Evolutionary conservation across 164 flowering plant species (phyloP).

Genomic region (Liriodendron chinense): DNA sequence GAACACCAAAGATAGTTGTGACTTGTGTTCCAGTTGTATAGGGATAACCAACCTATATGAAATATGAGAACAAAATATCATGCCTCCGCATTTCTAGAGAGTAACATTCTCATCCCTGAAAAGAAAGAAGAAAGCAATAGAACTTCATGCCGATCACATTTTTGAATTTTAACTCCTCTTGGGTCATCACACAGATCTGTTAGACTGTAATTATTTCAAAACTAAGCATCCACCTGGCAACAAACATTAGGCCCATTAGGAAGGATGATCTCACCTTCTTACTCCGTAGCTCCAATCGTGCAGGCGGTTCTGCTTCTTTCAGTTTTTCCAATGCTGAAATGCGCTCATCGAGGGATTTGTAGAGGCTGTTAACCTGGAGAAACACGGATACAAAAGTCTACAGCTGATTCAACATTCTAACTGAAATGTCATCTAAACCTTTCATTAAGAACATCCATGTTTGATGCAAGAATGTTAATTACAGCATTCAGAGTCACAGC

Average conservation of each 20-base stretch:
- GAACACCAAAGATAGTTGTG: too few relatives aligned
- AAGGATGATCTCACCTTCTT: conserved; percentile 14
- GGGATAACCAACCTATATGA: too few relatives aligned
- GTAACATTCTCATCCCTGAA: background rate
- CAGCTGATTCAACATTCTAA: background rate
- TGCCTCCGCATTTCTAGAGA: background rate
- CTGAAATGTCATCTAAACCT: background rate
- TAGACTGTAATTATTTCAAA: conserved; percentile 11
- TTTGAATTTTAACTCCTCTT: background rate
- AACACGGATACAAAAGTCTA: background rate
- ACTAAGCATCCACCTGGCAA: background rate
- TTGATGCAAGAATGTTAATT: background rate
- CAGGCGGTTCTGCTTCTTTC: conserved; percentile 39
- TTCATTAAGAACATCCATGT: background rate
- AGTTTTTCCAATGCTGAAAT: conserved; percentile 53
- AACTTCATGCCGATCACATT: background rate
- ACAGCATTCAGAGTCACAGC: too few relatives aligned
- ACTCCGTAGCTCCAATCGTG: conserved; percentile 46
- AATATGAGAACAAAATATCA: background rate
- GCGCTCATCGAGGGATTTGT: conserved; percentile 48
- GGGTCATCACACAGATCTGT: background rate
- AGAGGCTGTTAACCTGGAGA: conserved; percentile 46
- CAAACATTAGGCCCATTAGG: background rate
- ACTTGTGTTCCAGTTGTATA: too few relatives aligned
- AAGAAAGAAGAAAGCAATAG: background rate